Evolutionary conservation across 1,139 yeast species (phyloP).

Genomic region (Kluyveromyces sp.): DNA sequence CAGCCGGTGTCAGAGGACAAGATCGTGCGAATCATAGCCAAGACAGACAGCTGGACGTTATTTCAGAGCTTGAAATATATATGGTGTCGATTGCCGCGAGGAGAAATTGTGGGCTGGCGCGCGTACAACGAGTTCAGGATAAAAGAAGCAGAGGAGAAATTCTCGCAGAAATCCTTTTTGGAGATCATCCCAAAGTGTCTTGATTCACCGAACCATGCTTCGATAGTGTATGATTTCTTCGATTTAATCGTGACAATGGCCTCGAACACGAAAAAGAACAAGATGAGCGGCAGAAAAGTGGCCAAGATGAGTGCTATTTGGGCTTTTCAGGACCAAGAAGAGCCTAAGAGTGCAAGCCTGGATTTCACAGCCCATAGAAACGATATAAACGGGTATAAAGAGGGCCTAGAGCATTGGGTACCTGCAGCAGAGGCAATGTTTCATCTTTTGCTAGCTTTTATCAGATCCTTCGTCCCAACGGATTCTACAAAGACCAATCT

Average conservation of each 20-base stretch:
- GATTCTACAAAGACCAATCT: conserved; percentile 44
- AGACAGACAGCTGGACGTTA: conserved; percentile 59
- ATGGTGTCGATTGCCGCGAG: conserved; percentile 79
- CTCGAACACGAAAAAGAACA: conserved; percentile 74
- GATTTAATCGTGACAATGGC: conserved; percentile 75
- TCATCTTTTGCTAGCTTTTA: conserved; percentile 68
- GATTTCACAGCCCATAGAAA: conserved; percentile 18
- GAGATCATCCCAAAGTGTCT: conserved; percentile 79
- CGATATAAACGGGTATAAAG: conserved; percentile 42
- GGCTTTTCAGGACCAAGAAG: conserved; percentile 55
- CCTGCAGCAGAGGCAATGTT: conserved; percentile 81
- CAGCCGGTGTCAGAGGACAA: conserved; percentile 37
- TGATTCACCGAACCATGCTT: conserved; percentile 80
- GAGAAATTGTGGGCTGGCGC: conserved; percentile 81
- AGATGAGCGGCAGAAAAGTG: conserved; percentile 71
- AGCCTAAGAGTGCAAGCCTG: conserved; percentile 15
- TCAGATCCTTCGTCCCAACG: conserved; percentile 73
- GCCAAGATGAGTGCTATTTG: conserved; percentile 80
- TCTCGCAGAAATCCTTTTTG: conserved; percentile 67
- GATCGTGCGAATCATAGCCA: conserved; percentile 36
- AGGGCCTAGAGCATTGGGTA: conserved; percentile 73
- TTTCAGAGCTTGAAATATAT: conserved; percentile 70
- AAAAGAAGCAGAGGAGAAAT: conserved; percentile 56
- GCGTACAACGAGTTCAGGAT: conserved; percentile 64
- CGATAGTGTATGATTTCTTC: conserved; percentile 79